phyloP scores from a whole-genome alignment of 2,329 filamentous ascomycete genomes.

The Bipolaris victoriae region DNA sequence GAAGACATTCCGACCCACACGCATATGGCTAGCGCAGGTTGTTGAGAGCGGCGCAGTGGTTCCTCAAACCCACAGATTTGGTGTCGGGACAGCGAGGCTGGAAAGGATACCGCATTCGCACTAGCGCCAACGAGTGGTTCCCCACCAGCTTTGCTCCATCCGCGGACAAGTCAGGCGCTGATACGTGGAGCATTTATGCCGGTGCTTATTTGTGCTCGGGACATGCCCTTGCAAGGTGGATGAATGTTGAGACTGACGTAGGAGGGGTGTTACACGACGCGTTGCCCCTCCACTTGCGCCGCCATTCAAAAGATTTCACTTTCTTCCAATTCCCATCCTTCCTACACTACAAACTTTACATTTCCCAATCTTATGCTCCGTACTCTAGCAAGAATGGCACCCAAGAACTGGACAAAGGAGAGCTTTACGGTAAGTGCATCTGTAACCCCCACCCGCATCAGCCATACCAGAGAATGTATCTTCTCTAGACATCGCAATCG shows the following conservation, averaged over 20 bases:
- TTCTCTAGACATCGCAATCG: neutral
- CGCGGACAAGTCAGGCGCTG: constrained; percentile 14
- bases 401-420: constrained; percentile 49
- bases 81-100: constrained; percentile 13
- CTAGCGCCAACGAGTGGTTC: constrained; percentile 12
- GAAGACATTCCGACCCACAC: constrained; percentile 49
- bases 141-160: constrained; percentile 10
- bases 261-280: constrained; percentile 15
- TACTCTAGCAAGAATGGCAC: constrained; percentile 38
- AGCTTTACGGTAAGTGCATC: constrained; percentile 27
- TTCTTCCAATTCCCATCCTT: constrained; percentile 8
- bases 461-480: neutral
- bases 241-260: constrained; percentile 17
- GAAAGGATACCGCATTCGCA: constrained; percentile 14
- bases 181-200: constrained; percentile 17
- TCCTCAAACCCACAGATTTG: neutral
- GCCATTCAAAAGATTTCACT: constrained; percentile 12
- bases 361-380: constrained; percentile 28
- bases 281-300: constrained; percentile 11
- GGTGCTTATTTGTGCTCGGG: constrained; percentile 14
- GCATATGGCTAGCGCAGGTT: constrained; percentile 19
- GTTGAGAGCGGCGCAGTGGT: constrained; percentile 9
- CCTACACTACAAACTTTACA: constrained; percentile 11
- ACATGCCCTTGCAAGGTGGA: constrained; percentile 1
- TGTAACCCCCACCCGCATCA: neutral